Base-by-base conservation (phyloP, 768 basidiomycete species). In the Xerocomellus amylosporus region DNA sequence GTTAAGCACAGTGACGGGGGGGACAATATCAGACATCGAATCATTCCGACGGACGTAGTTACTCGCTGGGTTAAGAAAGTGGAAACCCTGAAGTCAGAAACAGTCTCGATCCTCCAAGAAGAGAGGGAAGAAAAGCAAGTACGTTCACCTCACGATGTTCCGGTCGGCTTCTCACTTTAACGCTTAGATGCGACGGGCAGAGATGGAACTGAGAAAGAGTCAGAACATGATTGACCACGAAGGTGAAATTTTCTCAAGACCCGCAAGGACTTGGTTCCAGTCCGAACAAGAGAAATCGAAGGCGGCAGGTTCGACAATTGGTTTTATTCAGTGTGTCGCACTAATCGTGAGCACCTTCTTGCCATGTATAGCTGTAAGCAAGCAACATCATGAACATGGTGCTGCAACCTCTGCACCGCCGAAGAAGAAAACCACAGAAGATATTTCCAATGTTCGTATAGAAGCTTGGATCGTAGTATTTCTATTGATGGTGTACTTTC, bases 211-310 rank as follows among this genome's bases (percentile, higher is more conserved):
- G 26, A 86, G 80, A 60, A 99, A 98, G 70, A 92, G 94, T 20
- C 83, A 96, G 73, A 99, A 99, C 69, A 85, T 98, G 79, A 83
- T 98, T 46, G 88, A 97, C 68, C 93, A 98, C 59, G 82, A 90
- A 71, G 83, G 79, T 12, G 96, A 98, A 74, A 99, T 99, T 61
- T 90, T 85, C 70, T 87, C 91, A 20, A 79, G 95, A 54, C 97
- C 97, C 6, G 93, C 93, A 17, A 81, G 96, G 62, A 98, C 94
- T n/a, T 99, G 97, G 97, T 99, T 99, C 80, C 97, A 98, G 73
- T 84, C 80, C 9, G 77, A 79, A 53, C 89, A 87, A 69, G 93
- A 97, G 63, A 98, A 90, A 74, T 72, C 78, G 58, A 83, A 81
- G 55, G 80, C 93, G 5, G 83, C 87, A 83, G 87, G 94, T 96